phyloP scores from a whole-genome alignment of 345 rosid genomes.

The Eucalyptus grandis region DNA sequence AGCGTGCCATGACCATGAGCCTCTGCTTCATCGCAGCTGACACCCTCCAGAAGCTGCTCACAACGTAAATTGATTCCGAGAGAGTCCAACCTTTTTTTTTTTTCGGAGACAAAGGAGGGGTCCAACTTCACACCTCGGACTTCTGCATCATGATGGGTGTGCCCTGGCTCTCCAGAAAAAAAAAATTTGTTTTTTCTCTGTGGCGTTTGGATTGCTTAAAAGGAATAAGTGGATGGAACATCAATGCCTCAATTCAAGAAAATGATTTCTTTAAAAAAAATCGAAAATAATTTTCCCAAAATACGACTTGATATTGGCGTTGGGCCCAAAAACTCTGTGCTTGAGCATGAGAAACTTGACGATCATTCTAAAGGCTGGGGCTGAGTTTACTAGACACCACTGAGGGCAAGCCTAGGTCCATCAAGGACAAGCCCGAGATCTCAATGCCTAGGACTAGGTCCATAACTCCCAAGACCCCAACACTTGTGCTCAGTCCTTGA shows the following conservation, averaged over 20 bases:
- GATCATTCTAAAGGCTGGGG: background rate
- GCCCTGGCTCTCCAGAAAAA: conserved; percentile 42
- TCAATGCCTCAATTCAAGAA: background rate
- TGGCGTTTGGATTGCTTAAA: background rate
- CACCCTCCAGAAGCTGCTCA: conserved; percentile 7
- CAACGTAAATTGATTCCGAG: conserved; percentile 58
- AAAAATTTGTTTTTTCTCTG: too few species aligned
- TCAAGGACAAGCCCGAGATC: background rate
- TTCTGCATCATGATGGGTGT: conserved; percentile 78
- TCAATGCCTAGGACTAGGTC: rapidly evolving
- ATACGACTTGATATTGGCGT: rapidly evolving
- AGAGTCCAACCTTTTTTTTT: background rate
- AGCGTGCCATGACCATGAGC: conserved; percentile 73
- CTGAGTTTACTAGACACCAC: background rate
- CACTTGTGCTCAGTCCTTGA: too few species aligned
- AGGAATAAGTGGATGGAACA: background rate
- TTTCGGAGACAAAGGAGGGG: background rate
- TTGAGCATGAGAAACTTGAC: background rate
- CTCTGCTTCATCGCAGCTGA: conserved; percentile 39
- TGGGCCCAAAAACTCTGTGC: background rate
- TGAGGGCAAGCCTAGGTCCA: background rate
- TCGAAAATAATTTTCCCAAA: rapidly evolving
- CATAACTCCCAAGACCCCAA: too few species aligned
- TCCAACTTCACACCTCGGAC: conserved; percentile 81
- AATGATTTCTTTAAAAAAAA: background rate